These are phyloP conservation scores for Entomortierella chlamydospora DNA, from an alignment of 192 early-diverging fungal species.

Conservation along the genomic window DNA sequence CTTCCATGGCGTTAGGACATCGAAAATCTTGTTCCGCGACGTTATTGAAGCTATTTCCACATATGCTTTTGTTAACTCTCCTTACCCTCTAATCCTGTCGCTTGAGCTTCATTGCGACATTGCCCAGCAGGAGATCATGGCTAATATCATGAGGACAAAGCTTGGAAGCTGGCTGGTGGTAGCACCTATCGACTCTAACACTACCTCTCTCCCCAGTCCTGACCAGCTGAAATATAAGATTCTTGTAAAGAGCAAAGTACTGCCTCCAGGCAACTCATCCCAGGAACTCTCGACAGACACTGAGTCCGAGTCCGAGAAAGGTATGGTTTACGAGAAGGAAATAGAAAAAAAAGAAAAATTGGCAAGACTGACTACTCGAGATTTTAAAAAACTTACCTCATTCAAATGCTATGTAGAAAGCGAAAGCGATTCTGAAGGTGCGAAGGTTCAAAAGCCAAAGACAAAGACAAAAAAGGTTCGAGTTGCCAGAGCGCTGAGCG, in stretches of 20 bases:
- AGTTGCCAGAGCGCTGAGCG: conserved; percentile 66
- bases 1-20: conserved; percentile 61
- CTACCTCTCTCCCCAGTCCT: conserved; percentile 74
- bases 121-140: conserved; percentile 82
- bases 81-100: conserved; percentile 87
- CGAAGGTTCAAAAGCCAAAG: conserved; percentile 30
- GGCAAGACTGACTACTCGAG: not conserved
- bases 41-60: conserved; percentile 83
- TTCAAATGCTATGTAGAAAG: too few species aligned
- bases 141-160: conserved; percentile 69
- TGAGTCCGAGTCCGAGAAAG: conserved; percentile 55
- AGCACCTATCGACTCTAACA: conserved; percentile 49
- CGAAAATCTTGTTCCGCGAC: conserved; percentile 83
- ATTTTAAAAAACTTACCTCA: too few species aligned
- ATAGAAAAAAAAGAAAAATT: not conserved
- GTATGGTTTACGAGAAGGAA: too few species aligned
- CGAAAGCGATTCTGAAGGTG: conserved; percentile 43
- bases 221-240: conserved; percentile 75
- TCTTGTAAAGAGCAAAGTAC: conserved; percentile 77
- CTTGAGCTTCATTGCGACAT: conserved; percentile 86
- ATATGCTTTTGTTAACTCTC: conserved; percentile 87
- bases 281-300: conserved; percentile 54
- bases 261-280: conserved; percentile 10
- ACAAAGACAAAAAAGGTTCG: conserved; percentile 50
- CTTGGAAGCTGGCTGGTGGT: conserved; percentile 77